phyloP scores from a whole-genome alignment of 441 rosid species.

The Pelargonium myrrhifolium region DNA sequence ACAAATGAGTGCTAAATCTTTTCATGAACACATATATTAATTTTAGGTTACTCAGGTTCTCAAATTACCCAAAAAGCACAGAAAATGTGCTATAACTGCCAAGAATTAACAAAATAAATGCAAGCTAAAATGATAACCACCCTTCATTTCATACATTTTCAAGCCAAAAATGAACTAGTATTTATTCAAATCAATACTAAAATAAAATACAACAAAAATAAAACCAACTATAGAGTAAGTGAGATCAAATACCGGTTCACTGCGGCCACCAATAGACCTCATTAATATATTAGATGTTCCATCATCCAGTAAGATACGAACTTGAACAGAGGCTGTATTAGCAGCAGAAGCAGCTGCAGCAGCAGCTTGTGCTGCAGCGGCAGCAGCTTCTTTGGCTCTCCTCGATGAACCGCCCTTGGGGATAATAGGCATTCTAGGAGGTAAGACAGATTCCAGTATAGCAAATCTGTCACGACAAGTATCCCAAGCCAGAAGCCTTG shows the following conservation, averaged over 20 bases:
- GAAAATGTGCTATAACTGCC: too few relatives aligned
- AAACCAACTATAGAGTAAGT: constrained; percentile 12
- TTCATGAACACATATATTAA: too few relatives aligned
- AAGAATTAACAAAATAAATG: too few relatives aligned
- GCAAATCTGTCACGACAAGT: constrained; percentile 90
- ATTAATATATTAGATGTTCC: constrained; percentile 95
- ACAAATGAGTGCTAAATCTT: too few relatives aligned
- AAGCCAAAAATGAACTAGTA: not conserved
- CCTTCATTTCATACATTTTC: too few relatives aligned
- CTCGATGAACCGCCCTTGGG: constrained; percentile 87
- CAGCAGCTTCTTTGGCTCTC: constrained; percentile 95
- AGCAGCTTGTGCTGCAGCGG: constrained; percentile 95
- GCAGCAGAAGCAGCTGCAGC: constrained; percentile 95
- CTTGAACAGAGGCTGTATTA: constrained; percentile 90
- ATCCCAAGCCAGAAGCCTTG: constrained; percentile 97
- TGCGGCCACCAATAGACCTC: constrained; percentile 85
- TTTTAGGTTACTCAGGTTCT: too few relatives aligned
- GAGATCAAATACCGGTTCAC: constrained; percentile 68
- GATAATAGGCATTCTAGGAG: constrained; percentile 80
- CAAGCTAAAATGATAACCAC: too few relatives aligned
- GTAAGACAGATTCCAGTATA: constrained; percentile 70
- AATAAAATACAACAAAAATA: too few relatives aligned
- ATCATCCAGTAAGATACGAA: constrained; percentile 94
- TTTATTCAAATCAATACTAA: not conserved
- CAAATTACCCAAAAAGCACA: too few relatives aligned